Evolutionary conservation across 2,329 filamentous ascomycete species (phyloP).

Genomic region (Aspergillus brunneoviolaceus): DNA sequence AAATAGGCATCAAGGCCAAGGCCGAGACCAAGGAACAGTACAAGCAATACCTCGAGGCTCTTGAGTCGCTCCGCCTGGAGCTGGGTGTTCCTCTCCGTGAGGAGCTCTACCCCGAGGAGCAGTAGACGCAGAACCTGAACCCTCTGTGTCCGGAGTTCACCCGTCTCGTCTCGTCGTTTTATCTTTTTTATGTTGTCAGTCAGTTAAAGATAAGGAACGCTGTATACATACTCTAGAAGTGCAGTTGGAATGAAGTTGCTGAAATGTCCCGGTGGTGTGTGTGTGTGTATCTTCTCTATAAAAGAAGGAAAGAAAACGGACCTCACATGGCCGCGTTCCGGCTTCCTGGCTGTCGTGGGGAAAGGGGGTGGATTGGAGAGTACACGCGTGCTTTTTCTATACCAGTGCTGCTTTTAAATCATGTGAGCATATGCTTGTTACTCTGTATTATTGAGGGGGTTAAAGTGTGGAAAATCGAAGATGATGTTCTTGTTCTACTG

Average conservation of each 20-base stretch:
- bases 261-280: conserved; percentile 22
- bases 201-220: conserved; percentile 34
- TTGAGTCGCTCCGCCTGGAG: conserved; percentile 90
- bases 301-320: not conserved
- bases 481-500: conserved; percentile 14
- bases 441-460: conserved; percentile 21
- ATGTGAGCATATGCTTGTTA: conserved; percentile 23
- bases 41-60: conserved; percentile 89
- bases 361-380: conserved; percentile 14
- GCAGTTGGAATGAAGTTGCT: conserved; percentile 29
- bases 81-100: conserved; percentile 89
- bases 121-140: conserved; percentile 32
- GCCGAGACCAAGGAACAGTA: conserved; percentile 98
- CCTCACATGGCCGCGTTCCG: not conserved
- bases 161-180: conserved; percentile 11
- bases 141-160: conserved; percentile 14
- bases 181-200: conserved; percentile 19
- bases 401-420: conserved; percentile 25
- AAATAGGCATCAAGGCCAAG: conserved; percentile 92
- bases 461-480: conserved; percentile 18
- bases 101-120: conserved; percentile 73
- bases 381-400: conserved; percentile 28
- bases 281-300: conserved; percentile 8
- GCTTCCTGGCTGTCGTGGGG: conserved; percentile 9
- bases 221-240: conserved; percentile 43